Percentiles rank a stretch among this genome's conserved stretches.
Conservation (phyloP, 2,329 filamentous ascomycete genomes). For the Fusarium gaditjirri region DNA sequence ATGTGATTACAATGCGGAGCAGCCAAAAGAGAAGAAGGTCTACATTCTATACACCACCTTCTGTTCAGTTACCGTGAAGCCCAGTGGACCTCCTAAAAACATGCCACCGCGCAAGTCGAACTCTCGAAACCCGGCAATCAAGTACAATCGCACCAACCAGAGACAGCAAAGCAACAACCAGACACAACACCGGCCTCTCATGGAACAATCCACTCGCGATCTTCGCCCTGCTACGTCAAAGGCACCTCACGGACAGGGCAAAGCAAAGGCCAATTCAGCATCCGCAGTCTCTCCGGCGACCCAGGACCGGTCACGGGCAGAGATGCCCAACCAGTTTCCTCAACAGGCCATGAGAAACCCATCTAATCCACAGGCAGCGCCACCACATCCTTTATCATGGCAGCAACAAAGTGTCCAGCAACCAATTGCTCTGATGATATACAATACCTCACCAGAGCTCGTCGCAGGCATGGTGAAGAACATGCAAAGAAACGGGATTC, state of each 20-base stretch:
- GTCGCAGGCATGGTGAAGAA: neutral
- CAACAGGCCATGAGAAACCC: neutral
- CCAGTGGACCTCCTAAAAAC: slow-evolving; percentile 13
- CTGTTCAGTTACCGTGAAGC: slow-evolving; percentile 17
- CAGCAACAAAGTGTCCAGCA: neutral
- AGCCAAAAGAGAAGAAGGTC: slow-evolving; percentile 32
- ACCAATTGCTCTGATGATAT: slow-evolving; percentile 1
- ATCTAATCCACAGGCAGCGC: neutral
- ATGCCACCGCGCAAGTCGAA: neutral
- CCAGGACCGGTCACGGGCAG: neutral
- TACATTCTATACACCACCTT: slow-evolving; percentile 33
- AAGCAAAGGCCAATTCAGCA: neutral
- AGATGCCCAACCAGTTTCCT: neutral
- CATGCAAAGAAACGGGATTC: neutral
- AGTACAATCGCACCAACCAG: neutral
- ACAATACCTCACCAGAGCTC: neutral
- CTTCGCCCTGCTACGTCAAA: neutral
- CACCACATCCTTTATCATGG: neutral
- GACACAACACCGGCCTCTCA: neutral
- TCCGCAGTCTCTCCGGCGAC: neutral
- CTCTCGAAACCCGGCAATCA: neutral
- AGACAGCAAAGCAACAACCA: slow-evolving; percentile 6
- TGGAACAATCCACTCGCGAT: neutral
- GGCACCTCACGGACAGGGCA: neutral
- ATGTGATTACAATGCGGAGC: slow-evolving; percentile 28